Base-by-base conservation (phyloP, 148 eudicot species). In the Talinum fruticosum region DNA sequence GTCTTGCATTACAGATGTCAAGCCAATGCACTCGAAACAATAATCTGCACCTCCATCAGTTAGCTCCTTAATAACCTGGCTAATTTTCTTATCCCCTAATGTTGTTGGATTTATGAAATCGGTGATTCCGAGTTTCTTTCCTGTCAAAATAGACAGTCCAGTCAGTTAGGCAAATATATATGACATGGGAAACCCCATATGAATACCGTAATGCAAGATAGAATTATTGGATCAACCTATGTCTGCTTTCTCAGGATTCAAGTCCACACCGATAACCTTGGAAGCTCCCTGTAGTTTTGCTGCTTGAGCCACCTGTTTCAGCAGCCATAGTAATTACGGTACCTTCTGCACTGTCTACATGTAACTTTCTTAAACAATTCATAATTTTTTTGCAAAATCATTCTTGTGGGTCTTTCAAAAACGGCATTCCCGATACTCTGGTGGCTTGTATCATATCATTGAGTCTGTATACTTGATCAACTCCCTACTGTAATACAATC, bases 211-310 rank as follows among this genome's bases (percentile, higher is more conserved):
- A 21, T 62, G 28, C 62, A 33, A 2, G 41, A 66, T 2, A 23
- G 30, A 76, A 45, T 47, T 29, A 29, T 49, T 6, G 19, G n/a
- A n/a, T n/a, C n/a, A n/a, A 91, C 96, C 96, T 24, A 83, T 41
- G 53, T 83, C 87, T 75, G 84, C 87, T 79, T 89, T 91, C 24
- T 79, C 82, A 21, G 90, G 93, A 77, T 91, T 91, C 36, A 85
- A 53, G 76, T 91, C 96, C 29, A 91, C 86, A 21, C 96, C 96
- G 35, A 91, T 91, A 44, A 91, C 84, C 71, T 76, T 88, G 18
- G 96, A 85, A 61, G 91, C 96, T 80, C 91, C 88, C 2, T 84
- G 83, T 1, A 75, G 53, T 78, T 84, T 88, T 21, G 96, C 89
- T 74, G 90, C 96, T 81, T 84, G 86, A n/a, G 89, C 96, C 61